Percentiles rank a stretch among this genome's conserved stretches.
These are phyloP conservation scores for Botrytis elliptica DNA, from an alignment of 2,329 filamentous ascomycete genomes.

Conservation along the genomic window DNA sequence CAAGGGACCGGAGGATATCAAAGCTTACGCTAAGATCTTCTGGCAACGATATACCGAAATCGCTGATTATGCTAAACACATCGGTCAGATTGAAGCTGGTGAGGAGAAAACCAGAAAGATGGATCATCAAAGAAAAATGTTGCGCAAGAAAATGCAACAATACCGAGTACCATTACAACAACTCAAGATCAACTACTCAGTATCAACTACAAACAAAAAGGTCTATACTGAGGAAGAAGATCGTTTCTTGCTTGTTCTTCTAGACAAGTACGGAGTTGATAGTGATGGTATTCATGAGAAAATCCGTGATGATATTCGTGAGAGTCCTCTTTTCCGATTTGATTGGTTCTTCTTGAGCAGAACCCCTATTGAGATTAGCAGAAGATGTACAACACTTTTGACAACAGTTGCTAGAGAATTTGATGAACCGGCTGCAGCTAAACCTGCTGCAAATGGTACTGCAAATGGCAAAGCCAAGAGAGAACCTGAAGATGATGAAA, in stretches of 20 bases:
- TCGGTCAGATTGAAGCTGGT: conserved; percentile 86
- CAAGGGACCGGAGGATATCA: conserved; percentile 82
- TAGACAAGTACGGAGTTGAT: conserved; percentile 90
- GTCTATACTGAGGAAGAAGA: conserved; percentile 99
- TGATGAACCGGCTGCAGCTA: conserved; percentile 59
- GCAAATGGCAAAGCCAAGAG: conserved; percentile 71
- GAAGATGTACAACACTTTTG: conserved; percentile 89
- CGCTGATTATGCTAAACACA: conserved; percentile 81
- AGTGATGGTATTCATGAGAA: conserved; percentile 86
- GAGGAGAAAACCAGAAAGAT: conserved; percentile 88
- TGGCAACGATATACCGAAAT: conserved; percentile 95
- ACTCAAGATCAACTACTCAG: conserved; percentile 97
- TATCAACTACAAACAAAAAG: conserved; percentile 99
- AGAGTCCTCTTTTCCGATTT: conserved; percentile 92
- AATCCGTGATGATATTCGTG: conserved; percentile 95
- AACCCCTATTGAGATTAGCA: conserved; percentile 87
- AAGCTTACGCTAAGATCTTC: conserved; percentile 89
- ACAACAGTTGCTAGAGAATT: conserved; percentile 95
- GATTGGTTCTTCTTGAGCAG: conserved; percentile 99
- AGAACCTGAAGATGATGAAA: conserved; percentile 75
- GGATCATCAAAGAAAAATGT: conserved; percentile 87
- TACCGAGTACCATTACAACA: conserved; percentile 98
- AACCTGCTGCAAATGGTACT: conserved; percentile 50
- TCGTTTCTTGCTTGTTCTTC: conserved; percentile 86
- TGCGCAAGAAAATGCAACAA: conserved; percentile 92